A percentile compares a stretch with the other conserved stretches of the same genome.
Evolutionary conservation across 2,329 filamentous ascomycete species (phyloP).

Genomic region (Calonectria fujianensis): DNA sequence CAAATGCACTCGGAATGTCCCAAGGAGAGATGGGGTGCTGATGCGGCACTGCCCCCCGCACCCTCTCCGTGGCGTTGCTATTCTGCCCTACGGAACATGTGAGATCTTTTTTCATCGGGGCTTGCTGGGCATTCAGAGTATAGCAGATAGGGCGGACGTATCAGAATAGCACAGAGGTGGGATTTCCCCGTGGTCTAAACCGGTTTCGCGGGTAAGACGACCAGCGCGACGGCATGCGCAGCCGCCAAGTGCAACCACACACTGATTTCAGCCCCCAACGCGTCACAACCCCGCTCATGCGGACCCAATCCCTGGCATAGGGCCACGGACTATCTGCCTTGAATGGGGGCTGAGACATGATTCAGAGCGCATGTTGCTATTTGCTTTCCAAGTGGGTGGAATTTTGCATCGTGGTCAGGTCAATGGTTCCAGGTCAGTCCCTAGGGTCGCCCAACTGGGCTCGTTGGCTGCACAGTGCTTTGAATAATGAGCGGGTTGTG

Average conservation of each 20-base stretch:
- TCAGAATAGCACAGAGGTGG: neutral
- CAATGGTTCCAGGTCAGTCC: neutral
- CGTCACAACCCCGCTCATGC: neutral
- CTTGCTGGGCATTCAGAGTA: neutral
- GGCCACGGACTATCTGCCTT: neutral
- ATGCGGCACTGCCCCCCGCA: neutral
- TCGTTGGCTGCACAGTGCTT: neutral
- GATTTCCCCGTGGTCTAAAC: neutral
- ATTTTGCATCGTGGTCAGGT: neutral
- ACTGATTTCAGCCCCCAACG: neutral
- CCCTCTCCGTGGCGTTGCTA: neutral
- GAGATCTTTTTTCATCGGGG: neutral
- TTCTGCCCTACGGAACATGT: neutral
- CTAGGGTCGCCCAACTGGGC: neutral
- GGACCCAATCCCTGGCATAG: neutral
- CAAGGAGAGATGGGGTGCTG: neutral
- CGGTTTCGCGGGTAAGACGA: neutral
- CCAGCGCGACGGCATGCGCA: neutral
- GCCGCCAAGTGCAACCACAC: neutral
- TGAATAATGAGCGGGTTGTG: neutral
- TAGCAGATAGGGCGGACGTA: neutral
- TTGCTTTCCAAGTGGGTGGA: neutral
- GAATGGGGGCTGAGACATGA: slow-evolving; percentile 1
- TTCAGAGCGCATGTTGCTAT: neutral
- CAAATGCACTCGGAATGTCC: neutral